A percentile compares a stretch with the other conserved stretches of the same genome.
Evolutionary conservation across 208 protist species (phyloP).

Genomic region (Strigomonas galati): DNA sequence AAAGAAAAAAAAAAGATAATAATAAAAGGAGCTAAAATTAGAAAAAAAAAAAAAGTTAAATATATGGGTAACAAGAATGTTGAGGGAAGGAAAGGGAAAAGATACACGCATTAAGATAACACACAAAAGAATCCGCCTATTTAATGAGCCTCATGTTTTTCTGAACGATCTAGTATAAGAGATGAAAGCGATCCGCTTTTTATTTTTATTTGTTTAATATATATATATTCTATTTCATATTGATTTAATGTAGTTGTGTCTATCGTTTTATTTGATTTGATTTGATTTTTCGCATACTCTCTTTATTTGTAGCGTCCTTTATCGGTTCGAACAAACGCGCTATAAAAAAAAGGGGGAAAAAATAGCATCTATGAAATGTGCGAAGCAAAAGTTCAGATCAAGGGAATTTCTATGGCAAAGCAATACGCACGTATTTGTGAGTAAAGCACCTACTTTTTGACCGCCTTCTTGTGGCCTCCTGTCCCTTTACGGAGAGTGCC

Average conservation of each 20-base stretch:
- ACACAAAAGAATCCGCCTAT: constrained; percentile 6
- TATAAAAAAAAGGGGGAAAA: constrained; percentile 1
- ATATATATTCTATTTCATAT: too few relatives aligned
- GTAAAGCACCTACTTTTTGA: constrained; percentile 88
- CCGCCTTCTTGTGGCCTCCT: constrained; percentile 75
- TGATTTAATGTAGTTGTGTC: not conserved
- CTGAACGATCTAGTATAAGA: too few relatives aligned
- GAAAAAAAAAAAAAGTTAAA: constrained; percentile 14
- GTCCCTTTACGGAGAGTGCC: constrained; percentile 65
- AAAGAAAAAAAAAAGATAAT: constrained; percentile 16
- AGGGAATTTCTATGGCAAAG: too few relatives aligned
- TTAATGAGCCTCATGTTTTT: too few relatives aligned
- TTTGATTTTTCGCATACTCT: not conserved
- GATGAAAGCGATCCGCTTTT: too few relatives aligned
- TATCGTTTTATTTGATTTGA: not conserved
- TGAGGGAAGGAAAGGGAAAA: constrained; percentile 1
- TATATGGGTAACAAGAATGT: not conserved
- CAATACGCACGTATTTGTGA: too few relatives aligned
- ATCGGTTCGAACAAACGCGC: too few relatives aligned
- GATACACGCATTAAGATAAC: not conserved
- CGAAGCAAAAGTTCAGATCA: too few relatives aligned
- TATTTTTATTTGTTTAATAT: too few relatives aligned
- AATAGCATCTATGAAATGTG: constrained; percentile 1
- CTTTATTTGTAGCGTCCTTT: not conserved
- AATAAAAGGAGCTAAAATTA: constrained; percentile 9